phyloP scores from a whole-genome alignment of 257 asterid species.

The Perilla frutescens region DNA sequence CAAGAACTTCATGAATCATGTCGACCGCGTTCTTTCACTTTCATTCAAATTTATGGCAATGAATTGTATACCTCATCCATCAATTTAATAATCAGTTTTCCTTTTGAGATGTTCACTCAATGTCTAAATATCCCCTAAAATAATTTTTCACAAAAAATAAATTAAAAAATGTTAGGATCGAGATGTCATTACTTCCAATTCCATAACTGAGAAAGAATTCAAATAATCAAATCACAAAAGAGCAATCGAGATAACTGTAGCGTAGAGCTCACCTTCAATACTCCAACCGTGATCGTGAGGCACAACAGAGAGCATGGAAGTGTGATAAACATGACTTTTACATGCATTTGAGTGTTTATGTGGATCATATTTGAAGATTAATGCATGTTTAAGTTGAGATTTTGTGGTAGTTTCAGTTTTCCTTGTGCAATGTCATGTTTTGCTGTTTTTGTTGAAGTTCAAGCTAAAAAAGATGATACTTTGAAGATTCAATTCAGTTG shows the following conservation, averaged over 20 bases:
- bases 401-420: too few species aligned
- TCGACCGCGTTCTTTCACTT: neutral
- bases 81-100: conserved; percentile 17
- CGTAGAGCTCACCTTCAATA: conserved; percentile 64
- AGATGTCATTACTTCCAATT: neutral
- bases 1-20: neutral
- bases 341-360: too few species aligned
- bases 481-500: too few species aligned
- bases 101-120: neutral
- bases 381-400: too few species aligned
- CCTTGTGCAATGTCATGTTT: too few species aligned
- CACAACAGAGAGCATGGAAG: conserved; percentile 83
- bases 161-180: neutral
- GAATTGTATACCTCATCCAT: neutral
- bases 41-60: neutral
- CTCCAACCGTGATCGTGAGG: conserved; percentile 78
- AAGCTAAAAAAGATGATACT: too few species aligned
- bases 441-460: too few species aligned
- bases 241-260: neutral
- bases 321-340: conserved; percentile 82
- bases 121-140: neutral
- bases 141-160: neutral
- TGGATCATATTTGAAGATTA: too few species aligned
- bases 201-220: neutral
- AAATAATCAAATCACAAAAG: conserved; percentile 5